Conservation (phyloP, 2,329 filamentous ascomycete species). For the Zasmidium citrigriseum region DNA sequence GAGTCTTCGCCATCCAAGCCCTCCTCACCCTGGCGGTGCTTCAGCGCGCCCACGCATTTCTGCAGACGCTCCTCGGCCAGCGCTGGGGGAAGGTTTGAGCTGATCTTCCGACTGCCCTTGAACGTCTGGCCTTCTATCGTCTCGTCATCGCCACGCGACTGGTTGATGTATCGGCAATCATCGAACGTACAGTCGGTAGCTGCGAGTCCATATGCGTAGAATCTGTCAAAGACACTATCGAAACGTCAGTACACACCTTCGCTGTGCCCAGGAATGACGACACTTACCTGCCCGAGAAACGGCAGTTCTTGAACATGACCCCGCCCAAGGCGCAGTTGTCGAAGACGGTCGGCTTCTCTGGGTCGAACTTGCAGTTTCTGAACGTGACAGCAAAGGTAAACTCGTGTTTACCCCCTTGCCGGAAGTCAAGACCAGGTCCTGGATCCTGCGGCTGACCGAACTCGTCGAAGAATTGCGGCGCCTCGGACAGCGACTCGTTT, state of each 20-base stretch:
- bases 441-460: no score
- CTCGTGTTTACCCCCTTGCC: background rate
- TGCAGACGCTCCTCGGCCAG: background rate
- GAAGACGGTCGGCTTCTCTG: background rate
- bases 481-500: no score
- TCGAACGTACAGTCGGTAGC: background rate
- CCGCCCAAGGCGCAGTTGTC: background rate
- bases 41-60: background rate
- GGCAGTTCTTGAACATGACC: conserved; percentile 4
- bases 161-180: background rate
- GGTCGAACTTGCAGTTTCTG: conserved; percentile 1
- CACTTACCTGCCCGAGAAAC: background rate
- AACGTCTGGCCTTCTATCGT: background rate
- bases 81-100: background rate
- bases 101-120: background rate
- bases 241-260: background rate
- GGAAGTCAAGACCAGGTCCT: background rate
- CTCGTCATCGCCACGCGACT: background rate
- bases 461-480: no score
- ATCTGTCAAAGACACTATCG: background rate
- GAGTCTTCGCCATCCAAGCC: background rate
- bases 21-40: background rate
- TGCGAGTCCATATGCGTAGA: background rate
- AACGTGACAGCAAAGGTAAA: background rate
- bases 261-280: background rate